Percentiles rank a stretch among this genome's conserved stretches.
Conservation (phyloP, 441 rosid genomes). For the Adansonia grandidieri region DNA sequence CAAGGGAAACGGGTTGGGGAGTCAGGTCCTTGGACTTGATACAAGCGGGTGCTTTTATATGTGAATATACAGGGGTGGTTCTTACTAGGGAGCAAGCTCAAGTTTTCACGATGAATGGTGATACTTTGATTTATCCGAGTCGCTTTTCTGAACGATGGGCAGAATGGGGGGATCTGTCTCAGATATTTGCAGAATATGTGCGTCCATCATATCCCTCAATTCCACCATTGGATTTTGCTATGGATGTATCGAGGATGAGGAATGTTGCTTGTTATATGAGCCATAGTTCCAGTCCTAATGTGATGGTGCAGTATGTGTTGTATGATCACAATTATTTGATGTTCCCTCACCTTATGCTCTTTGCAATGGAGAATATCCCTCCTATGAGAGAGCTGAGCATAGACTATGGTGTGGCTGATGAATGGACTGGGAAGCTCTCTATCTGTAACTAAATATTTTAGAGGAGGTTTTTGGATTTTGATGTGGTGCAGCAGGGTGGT, state of each 20-base stretch:
- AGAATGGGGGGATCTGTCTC: slow-evolving; percentile 86
- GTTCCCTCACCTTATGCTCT: slow-evolving; percentile 87
- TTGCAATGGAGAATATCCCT: slow-evolving; percentile 83
- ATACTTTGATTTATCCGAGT: slow-evolving; percentile 70
- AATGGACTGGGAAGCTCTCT: slow-evolving; percentile 62
- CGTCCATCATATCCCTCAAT: slow-evolving; percentile 63
- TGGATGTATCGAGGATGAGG: slow-evolving; percentile 85
- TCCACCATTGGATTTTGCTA: slow-evolving; percentile 81
- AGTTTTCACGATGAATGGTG: slow-evolving; percentile 82
- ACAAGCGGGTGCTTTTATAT: slow-evolving; percentile 84
- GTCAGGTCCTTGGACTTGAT: slow-evolving; percentile 84
- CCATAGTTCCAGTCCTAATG: slow-evolving; percentile 78
- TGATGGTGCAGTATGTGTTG: slow-evolving; percentile 77
- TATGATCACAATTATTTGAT: slow-evolving; percentile 77
- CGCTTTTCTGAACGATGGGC: slow-evolving; percentile 78
- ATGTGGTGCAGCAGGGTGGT: slow-evolving; percentile 29
- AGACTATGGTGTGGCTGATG: slow-evolving; percentile 83
- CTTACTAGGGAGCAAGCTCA: slow-evolving; percentile 88
- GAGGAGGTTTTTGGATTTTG: slow-evolving; percentile 30
- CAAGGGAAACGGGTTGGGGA: slow-evolving; percentile 92
- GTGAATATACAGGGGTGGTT: slow-evolving; percentile 87
- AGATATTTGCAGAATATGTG: slow-evolving; percentile 49
- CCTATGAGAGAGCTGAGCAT: slow-evolving; percentile 78
- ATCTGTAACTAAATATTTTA: slow-evolving; percentile 56
- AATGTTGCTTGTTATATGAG: slow-evolving; percentile 88